A percentile compares a stretch with the other conserved stretches of the same genome.
These are phyloP conservation scores for Podila epicladia DNA, from an alignment of 192 early-diverging fungal genomes.

Conservation along the genomic window DNA sequence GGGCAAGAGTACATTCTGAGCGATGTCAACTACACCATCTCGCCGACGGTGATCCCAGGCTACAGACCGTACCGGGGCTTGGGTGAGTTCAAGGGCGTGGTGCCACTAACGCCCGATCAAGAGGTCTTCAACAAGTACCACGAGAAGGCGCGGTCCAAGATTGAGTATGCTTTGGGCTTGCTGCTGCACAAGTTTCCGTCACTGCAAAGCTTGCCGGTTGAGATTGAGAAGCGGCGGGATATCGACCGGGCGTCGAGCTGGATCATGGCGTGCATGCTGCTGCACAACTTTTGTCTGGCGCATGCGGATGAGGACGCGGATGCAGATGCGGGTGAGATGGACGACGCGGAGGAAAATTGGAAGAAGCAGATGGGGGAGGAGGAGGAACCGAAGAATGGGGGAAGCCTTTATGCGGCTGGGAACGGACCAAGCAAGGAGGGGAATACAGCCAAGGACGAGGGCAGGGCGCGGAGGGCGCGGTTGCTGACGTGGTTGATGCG, in stretches of 20 bases:
- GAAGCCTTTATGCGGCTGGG: too few relatives aligned
- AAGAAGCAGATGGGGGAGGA: too few relatives aligned
- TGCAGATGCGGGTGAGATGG: too few relatives aligned
- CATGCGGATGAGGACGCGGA: too few relatives aligned
- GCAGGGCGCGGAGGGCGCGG: too few relatives aligned
- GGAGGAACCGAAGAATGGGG: too few relatives aligned
- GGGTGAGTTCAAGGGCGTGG: too few relatives aligned
- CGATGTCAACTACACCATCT: constrained; percentile 1
- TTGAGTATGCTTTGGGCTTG: constrained; percentile 19
- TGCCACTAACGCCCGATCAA: not conserved
- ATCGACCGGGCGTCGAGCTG: constrained; percentile 1
- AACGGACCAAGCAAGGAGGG: too few relatives aligned
- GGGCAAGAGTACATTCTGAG: not conserved
- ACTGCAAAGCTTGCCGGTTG: not conserved
- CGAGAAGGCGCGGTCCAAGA: constrained; percentile 7
- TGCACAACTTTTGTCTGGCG: constrained; percentile 6
- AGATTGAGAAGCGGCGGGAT: not conserved
- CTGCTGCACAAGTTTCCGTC: constrained; percentile 23
- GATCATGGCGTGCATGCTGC: constrained; percentile 9
- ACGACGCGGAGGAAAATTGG: too few relatives aligned
- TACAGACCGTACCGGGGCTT: not conserved
- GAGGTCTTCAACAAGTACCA: constrained; percentile 9
- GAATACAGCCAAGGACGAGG: too few relatives aligned
- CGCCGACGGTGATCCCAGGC: not conserved
- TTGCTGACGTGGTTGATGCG: too few relatives aligned